Percentiles rank a stretch among this genome's conserved stretches.
Evolutionary conservation across 164 flowering plant species (phyloP).

Genomic region (Nelumbo lutea): DNA sequence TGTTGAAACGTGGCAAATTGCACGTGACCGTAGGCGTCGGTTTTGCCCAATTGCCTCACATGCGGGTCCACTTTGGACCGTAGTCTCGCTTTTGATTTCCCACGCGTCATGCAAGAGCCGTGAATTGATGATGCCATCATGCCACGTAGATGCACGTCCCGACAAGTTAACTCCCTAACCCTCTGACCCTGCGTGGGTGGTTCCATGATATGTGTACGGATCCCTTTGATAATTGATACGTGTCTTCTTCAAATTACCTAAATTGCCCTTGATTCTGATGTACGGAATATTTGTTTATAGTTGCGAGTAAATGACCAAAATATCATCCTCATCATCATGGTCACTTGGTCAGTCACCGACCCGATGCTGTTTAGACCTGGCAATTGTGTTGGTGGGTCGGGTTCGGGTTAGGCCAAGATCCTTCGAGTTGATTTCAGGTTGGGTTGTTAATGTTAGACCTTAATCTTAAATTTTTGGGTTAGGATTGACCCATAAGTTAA

Average conservation of each 20-base stretch:
- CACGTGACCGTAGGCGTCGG: conserved; percentile 26
- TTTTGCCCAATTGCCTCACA: not conserved
- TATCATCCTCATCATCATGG: too few species aligned
- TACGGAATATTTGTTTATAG: too few species aligned
- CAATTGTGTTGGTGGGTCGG: too few species aligned
- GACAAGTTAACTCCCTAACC: too few species aligned
- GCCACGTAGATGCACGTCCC: not conserved
- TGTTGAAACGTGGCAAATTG: conserved; percentile 23
- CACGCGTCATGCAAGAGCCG: not conserved
- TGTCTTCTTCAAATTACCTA: not conserved
- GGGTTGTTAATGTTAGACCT: too few species aligned
- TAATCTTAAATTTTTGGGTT: too few species aligned
- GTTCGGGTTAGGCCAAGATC: too few species aligned
- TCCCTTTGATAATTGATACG: not conserved
- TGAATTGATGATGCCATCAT: not conserved
- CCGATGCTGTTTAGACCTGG: too few species aligned
- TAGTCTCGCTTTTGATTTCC: not conserved
- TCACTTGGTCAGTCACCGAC: too few species aligned
- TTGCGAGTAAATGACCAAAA: too few species aligned
- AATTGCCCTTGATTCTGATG: not conserved
- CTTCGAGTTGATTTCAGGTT: too few species aligned
- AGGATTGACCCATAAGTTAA: too few species aligned
- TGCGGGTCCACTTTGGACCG: not conserved
- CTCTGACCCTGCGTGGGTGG: not conserved
- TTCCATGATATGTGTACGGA: not conserved